Base-by-base conservation (phyloP, 2,329 filamentous ascomycete species). In the Grosmannia huntii region DNA sequence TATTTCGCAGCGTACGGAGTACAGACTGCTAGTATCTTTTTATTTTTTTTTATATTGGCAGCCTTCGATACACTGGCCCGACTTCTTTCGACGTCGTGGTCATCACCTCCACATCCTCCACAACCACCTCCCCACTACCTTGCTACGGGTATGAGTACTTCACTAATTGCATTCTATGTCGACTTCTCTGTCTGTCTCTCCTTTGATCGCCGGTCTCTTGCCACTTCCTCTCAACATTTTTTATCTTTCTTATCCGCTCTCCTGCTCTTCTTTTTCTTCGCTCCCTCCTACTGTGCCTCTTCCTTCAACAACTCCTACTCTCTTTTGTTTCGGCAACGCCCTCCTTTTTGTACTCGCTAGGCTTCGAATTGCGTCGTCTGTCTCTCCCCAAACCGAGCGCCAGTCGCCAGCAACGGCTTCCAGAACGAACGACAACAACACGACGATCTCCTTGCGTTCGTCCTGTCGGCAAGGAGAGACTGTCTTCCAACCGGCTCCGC, bases 91-190 rank as follows among this genome's bases (percentile, higher is more conserved):
- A 14, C 31, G 38, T 55, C 23, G 53, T 55, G 16, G 36, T 41
- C 27, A 53, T 28, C 38, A 46, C 53, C 53, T 55, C 53, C 53
- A 55, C 53, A 55, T 52, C 50, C 50, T 53, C 50, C 50, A 53
- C 50, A 55, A 53, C 33, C 53, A n/a, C 16, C 33, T 53, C 38
- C 53, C 25, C 38, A 41, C 53, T 41, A 55, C 53, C 38, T 55
- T 41, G 38, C 53, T 41, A 46, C 53, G 53, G 25, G 33, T 54
- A 54, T 36, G 52, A 54, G 52, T 36, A 41, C 53, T 55, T 55
- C 38, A 48, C 53, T 55, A 55, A 46, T 55, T 55, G 53, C 53
- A 46, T 55, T 31, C 38, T 55, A 48, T 27, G 25, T 27, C 53
- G 14, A 46, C 38, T 48, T 48, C 16, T 38, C 21, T 36, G 14